Conservation (phyloP, 192 early-diverging fungal genomes). For the Rhizophagus sp. region DNA sequence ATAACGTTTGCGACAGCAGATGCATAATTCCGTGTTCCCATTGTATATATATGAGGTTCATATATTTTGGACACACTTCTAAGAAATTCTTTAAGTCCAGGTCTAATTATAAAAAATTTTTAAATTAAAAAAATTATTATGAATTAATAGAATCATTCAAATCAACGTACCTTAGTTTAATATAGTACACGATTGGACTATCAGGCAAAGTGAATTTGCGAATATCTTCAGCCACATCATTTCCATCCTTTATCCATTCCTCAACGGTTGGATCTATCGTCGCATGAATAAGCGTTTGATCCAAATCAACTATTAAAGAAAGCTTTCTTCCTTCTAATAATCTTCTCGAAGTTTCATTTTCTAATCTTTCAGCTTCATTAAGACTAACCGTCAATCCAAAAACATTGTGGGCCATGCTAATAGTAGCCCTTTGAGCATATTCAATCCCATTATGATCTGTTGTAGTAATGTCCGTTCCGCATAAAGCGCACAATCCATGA, state of each 20-base stretch:
- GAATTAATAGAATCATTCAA: background rate
- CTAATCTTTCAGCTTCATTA: slow-evolving; percentile 72
- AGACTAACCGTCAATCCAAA: slow-evolving; percentile 67
- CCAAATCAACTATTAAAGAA: slow-evolving; percentile 93
- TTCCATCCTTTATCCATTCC: slow-evolving; percentile 70
- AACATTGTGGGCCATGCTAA: slow-evolving; percentile 78
- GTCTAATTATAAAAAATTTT: slow-evolving; percentile 49
- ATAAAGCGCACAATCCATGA: slow-evolving; percentile 78
- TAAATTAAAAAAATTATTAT: background rate
- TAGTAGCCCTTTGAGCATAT: slow-evolving; percentile 63
- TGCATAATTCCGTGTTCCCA: slow-evolving; percentile 95
- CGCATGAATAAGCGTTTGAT: slow-evolving; percentile 97
- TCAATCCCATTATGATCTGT: slow-evolving; percentile 28
- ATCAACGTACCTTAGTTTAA: slow-evolving; percentile 75
- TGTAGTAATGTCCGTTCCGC: slow-evolving; percentile 70
- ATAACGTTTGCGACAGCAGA: slow-evolving; percentile 81
- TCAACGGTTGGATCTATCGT: slow-evolving; percentile 74
- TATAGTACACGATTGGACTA: slow-evolving; percentile 67
- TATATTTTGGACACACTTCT: slow-evolving; percentile 65
- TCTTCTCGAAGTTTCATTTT: slow-evolving; percentile 64
- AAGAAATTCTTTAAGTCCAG: slow-evolving; percentile 80
- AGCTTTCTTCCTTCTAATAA: slow-evolving; percentile 71
- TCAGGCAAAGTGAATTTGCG: slow-evolving; percentile 74
- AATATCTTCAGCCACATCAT: slow-evolving; percentile 68
- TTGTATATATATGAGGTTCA: slow-evolving; percentile 99